Percentiles rank a stretch among this genome's conserved stretches.
These are phyloP conservation scores for Arabidopsis suecica DNA, from an alignment of 345 rosid genomes.

Conservation along the genomic window DNA sequence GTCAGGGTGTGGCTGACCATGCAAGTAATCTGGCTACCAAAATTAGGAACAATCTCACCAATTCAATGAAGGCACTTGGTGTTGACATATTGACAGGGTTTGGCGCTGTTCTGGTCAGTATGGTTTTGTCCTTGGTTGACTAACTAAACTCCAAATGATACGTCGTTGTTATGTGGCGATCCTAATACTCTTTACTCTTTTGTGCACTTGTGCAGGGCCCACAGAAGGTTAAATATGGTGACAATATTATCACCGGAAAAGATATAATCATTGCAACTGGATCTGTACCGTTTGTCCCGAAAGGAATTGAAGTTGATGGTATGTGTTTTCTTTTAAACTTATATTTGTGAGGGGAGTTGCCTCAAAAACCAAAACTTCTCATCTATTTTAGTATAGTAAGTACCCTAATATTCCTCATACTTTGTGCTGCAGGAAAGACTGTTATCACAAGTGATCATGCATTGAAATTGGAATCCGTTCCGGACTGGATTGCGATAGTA, in stretches of 20 bases:
- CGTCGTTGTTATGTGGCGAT: neutral
- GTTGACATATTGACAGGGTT: constrained; percentile 94
- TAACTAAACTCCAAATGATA: neutral
- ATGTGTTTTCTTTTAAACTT: constrained; percentile 26
- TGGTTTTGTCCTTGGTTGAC: constrained; percentile 11
- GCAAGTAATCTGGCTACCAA: constrained; percentile 93
- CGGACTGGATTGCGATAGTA: constrained; percentile 97
- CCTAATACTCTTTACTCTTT: neutral
- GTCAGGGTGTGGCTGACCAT: constrained; percentile 98
- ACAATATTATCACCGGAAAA: constrained; percentile 71
- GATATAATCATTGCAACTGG: constrained; percentile 95
- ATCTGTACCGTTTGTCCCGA: constrained; percentile 95
- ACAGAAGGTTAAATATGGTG: constrained; percentile 90
- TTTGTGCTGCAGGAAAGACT: constrained; percentile 80
- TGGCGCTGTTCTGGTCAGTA: constrained; percentile 80
- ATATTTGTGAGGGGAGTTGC: neutral
- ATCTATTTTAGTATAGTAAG: constrained; percentile 6
- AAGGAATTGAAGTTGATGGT: constrained; percentile 99
- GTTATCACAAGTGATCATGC: constrained; percentile 99
- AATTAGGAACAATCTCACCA: constrained; percentile 88
- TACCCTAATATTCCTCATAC: neutral
- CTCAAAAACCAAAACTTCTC: neutral
- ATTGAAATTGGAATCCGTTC: constrained; percentile 86
- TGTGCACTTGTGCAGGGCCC: constrained; percentile 63
- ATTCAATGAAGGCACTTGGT: constrained; percentile 93